phyloP scores from a whole-genome alignment of 1,139 yeast species.

The Hanseniaspora uvarum region DNA sequence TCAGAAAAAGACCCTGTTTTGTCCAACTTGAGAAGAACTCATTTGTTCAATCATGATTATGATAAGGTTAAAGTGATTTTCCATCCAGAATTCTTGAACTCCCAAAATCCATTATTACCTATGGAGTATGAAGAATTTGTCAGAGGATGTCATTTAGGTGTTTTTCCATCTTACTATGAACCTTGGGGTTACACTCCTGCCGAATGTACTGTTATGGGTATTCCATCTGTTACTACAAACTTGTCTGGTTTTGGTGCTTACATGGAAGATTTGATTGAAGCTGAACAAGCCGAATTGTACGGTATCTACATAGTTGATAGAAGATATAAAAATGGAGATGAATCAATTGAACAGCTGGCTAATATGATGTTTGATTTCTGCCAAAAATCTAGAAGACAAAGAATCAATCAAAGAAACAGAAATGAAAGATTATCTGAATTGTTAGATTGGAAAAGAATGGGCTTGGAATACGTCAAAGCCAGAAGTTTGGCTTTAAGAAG shows the following conservation, averaged over 20 bases:
- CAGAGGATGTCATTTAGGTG: conserved; percentile 95
- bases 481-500: conserved; percentile 83
- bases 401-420: conserved; percentile 95
- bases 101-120: conserved; percentile 87
- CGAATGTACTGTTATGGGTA: conserved; percentile 98
- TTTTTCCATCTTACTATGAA: conserved; percentile 95
- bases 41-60: conserved; percentile 76
- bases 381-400: conserved; percentile 83
- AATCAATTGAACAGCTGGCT: conserved; percentile 80
- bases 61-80: conserved; percentile 91
- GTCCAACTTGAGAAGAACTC: conserved; percentile 84
- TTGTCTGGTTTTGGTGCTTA: conserved; percentile 96
- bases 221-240: conserved; percentile 95
- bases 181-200: conserved; percentile 99
- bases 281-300: conserved; percentile 66
- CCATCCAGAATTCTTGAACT: conserved; percentile 94
- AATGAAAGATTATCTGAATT: conserved; percentile 88
- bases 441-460: conserved; percentile 97
- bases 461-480: conserved; percentile 89
- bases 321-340: conserved; percentile 86
- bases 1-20: conserved; percentile 85
- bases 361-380: conserved; percentile 85
- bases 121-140: conserved; percentile 96
- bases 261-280: conserved; percentile 95
- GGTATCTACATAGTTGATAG: conserved; percentile 96